Base-by-base conservation (phyloP, 345 rosid species). In the Euphorbia pulcherrima region DNA sequence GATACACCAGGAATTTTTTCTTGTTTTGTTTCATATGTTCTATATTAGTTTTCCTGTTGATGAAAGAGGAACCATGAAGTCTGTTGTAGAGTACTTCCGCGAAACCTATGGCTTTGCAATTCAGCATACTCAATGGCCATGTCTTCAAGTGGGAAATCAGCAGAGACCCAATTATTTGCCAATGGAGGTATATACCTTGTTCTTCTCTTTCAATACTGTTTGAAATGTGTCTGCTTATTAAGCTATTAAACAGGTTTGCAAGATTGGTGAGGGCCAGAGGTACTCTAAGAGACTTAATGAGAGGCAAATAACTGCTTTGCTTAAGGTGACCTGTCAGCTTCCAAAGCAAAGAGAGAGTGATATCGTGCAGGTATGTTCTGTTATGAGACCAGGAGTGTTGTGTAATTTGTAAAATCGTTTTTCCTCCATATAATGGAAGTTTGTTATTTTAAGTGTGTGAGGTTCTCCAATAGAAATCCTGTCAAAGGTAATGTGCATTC, bases 191-290 rank as follows among this genome's bases (percentile, higher is more conserved):
- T 73, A 20, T 14, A 2, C 48, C 8, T 66, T 60, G 33, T 35
- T 47, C 17, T 48, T n/a, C 10, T 64, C 16, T 44, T 37, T 9
- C 1, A 20, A 1, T 61, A 4, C 41, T 37, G 5, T 60, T 26
- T 58, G 26, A 44, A 6, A 26, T 26, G 8, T 57, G 23, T 23
- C 13, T 66, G 47, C 53, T 68, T 53, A 64, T 62, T n/a, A 20
- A 8, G 16, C 20, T 33, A 23, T 33, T 30, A 12, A 48, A 35
- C 81, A 92, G 99, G 97, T 92, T 11, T 89, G 97, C 82, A 95
- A 92, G 81, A 92, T 95, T 54, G 97, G 92, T 6, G 97, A 95
- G 79, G 99, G 99, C 27, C 97, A 95, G 74, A 79, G 99, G 79
- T 95, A 95, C 72, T 87, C 98, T 0, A 95, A 92, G 76, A 81